Conservation (phyloP, 2,329 filamentous ascomycete species). For the Apiospora koreana region DNA sequence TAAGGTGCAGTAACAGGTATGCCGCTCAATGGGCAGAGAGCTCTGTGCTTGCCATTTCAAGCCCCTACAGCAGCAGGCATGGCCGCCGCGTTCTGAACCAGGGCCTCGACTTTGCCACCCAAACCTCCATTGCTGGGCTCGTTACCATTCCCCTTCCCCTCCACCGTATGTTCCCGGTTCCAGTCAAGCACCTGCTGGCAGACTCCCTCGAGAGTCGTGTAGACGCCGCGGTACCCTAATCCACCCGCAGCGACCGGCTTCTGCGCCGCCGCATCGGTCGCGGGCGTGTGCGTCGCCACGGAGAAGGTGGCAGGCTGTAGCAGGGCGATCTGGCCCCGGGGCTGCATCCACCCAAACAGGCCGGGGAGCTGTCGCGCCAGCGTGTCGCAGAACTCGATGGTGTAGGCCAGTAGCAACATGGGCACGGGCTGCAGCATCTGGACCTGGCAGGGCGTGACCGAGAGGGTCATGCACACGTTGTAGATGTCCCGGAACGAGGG, state of each 20-base stretch:
- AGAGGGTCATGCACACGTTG: slow-evolving; percentile 30
- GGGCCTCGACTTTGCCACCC: slow-evolving; percentile 8
- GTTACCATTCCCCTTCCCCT: neutral
- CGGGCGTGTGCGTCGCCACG: slow-evolving; percentile 37
- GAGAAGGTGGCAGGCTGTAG: slow-evolving; percentile 43
- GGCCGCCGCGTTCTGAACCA: slow-evolving; percentile 17
- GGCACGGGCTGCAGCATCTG: slow-evolving; percentile 35
- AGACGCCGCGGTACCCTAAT: slow-evolving; percentile 40
- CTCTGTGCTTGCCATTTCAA: neutral
- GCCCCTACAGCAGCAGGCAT: slow-evolving; percentile 18
- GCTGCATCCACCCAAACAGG: slow-evolving; percentile 31
- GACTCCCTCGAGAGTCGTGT: slow-evolving; percentile 42
- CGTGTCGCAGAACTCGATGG: slow-evolving; percentile 38
- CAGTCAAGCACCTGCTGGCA: slow-evolving; percentile 41
- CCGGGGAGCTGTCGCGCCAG: slow-evolving; percentile 27
- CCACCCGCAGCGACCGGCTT: slow-evolving; percentile 40
- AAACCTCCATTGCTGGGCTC: neutral
- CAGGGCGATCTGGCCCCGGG: slow-evolving; percentile 34
- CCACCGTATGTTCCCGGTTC: slow-evolving; percentile 34
- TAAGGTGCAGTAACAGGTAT: neutral
- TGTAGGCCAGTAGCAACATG: slow-evolving; percentile 39
- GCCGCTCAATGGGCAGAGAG: too few species aligned
- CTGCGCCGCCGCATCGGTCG: slow-evolving; percentile 39
- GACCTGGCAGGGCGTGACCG: slow-evolving; percentile 34
- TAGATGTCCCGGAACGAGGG: slow-evolving; percentile 43